Base-by-base conservation (phyloP, 2,329 filamentous ascomycete species). In the Botrytis hyacinthi region DNA sequence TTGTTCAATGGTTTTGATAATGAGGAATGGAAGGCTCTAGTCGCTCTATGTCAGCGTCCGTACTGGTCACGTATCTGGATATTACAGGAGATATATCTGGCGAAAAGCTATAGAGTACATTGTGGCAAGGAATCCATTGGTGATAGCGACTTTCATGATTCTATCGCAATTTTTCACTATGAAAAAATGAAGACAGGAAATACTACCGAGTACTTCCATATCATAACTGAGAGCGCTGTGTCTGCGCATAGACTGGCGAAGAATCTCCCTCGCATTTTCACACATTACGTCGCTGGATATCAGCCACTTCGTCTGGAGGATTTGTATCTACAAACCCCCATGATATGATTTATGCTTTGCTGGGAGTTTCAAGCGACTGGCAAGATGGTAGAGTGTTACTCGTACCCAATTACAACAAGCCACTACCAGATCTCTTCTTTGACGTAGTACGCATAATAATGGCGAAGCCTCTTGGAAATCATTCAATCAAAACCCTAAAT, bases 241-340 rank as follows among this genome's bases (percentile, higher is more conserved):
- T 5, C 26, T n/a, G 0, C 10, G 26, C 48, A 51, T n/a, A 51
- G 22, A n/a, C 26, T n/a, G 10, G 48, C 22, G 48, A 51, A n/a
- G 26, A 26, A 26, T 5, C 2, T 26, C 9, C 3, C 4, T 22
- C 48, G 1, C 22, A 2, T 6, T 4, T 4, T 2, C 4, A 32
- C 5, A 59, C 4, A 10, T 35, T 59, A 8, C 12, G 26, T 40
- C 12, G 22, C 22, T 37, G 12, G 22, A 60, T n/a, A 60, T 3
- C 0, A 5, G 18, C 5, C 20, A 22, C 29, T 26, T 40, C 2
- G 9, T 37, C 3, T 9, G 9, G 6, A 37, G 18, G 18, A 3
- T 37, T 37, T 40, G 9, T 14, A 26, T 40, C 35, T 26, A 42
- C 22, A 42, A 40, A 18, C 7, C 6, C 35, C 4, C 60, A 2